Evolutionary conservation across 768 basidiomycete genomes (phyloP).

Genomic region (Hemileccinum rubropunctum): DNA sequence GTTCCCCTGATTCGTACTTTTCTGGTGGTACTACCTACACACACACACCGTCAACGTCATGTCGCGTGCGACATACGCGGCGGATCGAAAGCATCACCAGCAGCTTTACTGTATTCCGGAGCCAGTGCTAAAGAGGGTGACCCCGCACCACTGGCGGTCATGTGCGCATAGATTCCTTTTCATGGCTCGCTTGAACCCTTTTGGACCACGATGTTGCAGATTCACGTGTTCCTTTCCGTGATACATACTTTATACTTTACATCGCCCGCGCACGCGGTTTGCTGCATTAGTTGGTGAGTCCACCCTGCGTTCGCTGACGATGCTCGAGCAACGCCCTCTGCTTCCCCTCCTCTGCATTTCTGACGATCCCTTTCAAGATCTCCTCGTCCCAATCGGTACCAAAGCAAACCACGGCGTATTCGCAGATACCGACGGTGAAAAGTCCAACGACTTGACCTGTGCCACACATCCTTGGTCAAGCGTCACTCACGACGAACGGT

Average conservation of each 20-base stretch:
- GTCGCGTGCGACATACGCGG: constrained; percentile 3
- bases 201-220: constrained; percentile 20
- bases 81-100: constrained; percentile 71
- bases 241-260: not conserved
- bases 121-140: constrained; percentile 90
- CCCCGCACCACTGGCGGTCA: constrained; percentile 93
- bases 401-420: constrained; percentile 60
- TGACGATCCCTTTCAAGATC: constrained; percentile 37
- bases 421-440: constrained; percentile 66
- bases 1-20: constrained; percentile 63
- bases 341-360: constrained; percentile 35
- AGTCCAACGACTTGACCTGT: constrained; percentile 71
- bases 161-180: constrained; percentile 65
- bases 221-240: not conserved
- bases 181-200: constrained; percentile 69
- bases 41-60: not conserved
- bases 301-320: constrained; percentile 7
- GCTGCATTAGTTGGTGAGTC: constrained; percentile 17
- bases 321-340: constrained; percentile 25
- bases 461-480: constrained; percentile 8
- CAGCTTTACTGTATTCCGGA: constrained; percentile 84
- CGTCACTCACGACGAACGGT: not conserved
- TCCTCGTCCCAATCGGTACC: constrained; percentile 50
- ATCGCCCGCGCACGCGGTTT: not conserved
- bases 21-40: constrained; percentile 62